These are phyloP conservation scores for Usnea hakonensis DNA, from an alignment of 495 filamentous ascomycete species.

Conservation along the genomic window DNA sequence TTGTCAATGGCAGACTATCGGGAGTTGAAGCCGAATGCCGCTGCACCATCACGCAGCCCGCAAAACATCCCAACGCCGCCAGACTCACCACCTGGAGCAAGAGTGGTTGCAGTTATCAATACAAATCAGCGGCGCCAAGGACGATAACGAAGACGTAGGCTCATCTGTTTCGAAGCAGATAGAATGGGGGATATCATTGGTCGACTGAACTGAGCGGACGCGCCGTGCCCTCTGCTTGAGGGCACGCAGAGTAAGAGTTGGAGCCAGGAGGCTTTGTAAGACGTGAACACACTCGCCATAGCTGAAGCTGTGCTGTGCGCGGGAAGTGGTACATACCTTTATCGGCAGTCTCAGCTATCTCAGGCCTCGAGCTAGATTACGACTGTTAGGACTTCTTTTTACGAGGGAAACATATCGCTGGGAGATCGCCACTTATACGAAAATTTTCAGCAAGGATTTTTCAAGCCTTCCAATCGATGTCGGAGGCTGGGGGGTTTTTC, in stretches of 20 bases:
- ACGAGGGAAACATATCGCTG: neutral
- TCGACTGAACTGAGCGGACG: neutral
- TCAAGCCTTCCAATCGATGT: neutral
- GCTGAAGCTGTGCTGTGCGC: neutral
- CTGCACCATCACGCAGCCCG: conserved; percentile 7
- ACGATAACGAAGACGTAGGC: neutral
- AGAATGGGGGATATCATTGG: neutral
- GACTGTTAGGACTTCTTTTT: no score
- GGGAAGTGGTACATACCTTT: neutral
- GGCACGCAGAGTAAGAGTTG: neutral
- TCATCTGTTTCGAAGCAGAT: neutral
- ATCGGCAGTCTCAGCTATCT: neutral
- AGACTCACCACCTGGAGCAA: neutral
- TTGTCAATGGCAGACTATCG: conserved; percentile 13
- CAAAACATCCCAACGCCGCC: conserved; percentile 8
- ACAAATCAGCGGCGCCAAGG: neutral
- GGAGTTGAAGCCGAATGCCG: conserved; percentile 13
- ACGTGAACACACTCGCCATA: neutral
- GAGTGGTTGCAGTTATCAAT: neutral
- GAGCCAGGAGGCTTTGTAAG: neutral
- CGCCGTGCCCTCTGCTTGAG: neutral
- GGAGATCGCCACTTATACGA: neutral
- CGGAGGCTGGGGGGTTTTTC: neutral
- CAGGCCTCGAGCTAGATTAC: neutral
- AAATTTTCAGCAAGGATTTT: neutral